A percentile compares a stretch with the other conserved stretches of the same genome.
phyloP scores from a whole-genome alignment of 2,329 filamentous ascomycete species.

The Harringtonia aguacate region DNA sequence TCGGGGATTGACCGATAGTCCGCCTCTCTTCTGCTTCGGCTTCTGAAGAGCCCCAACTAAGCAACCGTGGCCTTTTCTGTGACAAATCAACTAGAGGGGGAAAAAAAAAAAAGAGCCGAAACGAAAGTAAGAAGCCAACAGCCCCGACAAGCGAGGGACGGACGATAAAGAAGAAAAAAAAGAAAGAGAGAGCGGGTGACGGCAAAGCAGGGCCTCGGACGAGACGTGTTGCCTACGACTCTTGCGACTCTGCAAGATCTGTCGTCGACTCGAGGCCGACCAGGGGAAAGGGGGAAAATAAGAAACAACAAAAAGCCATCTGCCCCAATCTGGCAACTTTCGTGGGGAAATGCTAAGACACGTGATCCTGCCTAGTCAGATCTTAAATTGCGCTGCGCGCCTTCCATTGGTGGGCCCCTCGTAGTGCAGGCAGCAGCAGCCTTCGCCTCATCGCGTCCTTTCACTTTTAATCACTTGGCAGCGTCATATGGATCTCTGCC shows the following conservation, averaged over 20 bases:
- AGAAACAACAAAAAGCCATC: no score
- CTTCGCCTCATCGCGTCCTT: no score
- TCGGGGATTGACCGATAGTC: no score
- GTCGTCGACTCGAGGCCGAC: no score
- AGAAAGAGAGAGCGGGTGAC: not conserved
- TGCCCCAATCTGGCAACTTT: no score
- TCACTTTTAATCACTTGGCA: no score
- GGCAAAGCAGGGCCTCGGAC: not conserved
- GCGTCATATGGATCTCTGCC: no score
- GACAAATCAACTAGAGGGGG: not conserved
- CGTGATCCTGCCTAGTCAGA: not conserved
- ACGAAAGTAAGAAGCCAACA: not conserved
- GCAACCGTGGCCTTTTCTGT: conserved; percentile 1
- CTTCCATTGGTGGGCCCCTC: no score
- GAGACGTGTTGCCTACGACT: not conserved
- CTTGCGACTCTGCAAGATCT: not conserved
- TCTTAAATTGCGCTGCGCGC: no score
- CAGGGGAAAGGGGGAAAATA: no score
- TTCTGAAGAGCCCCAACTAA: not conserved
- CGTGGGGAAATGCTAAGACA: not conserved
- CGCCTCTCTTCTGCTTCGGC: no score
- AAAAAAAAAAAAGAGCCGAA: not conserved
- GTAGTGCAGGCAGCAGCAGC: no score
- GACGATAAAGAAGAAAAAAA: not conserved
- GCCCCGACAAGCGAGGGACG: not conserved